phyloP scores from a whole-genome alignment of 2,329 filamentous ascomycete genomes.

The Trichoderma simmonsii region DNA sequence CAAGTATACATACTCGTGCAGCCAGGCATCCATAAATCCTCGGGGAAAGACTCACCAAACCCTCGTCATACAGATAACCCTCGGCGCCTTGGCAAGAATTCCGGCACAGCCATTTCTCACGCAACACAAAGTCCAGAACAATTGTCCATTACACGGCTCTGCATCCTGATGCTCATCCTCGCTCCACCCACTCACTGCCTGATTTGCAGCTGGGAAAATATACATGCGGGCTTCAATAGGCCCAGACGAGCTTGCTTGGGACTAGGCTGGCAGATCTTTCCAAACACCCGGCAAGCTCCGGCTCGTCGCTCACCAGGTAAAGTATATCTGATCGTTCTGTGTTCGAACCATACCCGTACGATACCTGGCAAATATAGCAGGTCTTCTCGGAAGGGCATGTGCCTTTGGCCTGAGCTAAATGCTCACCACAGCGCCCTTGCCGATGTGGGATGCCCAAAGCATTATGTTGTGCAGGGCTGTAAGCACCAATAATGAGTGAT shows the following conservation, averaged over 20 bases:
- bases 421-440: neutral
- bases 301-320: neutral
- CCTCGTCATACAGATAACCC: neutral
- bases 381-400: neutral
- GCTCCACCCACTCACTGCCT: neutral
- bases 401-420: neutral
- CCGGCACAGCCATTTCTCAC: neutral
- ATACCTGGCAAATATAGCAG: neutral
- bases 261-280: neutral
- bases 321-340: neutral
- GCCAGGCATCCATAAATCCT: neutral
- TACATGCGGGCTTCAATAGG: neutral
- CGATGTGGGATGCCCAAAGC: neutral
- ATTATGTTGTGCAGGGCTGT: neutral
- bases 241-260: neutral
- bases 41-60: neutral
- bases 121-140: neutral
- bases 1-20: neutral
- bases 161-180: neutral
- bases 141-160: neutral
- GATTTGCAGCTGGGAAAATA: neutral
- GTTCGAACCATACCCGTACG: neutral
- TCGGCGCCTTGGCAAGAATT: neutral
- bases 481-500: neutral
- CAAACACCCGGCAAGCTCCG: neutral